Evolutionary conservation across 352 stramenopile species (phyloP), one percentile per base, ranked within the genome.

Genomic region (Pythium oligandrum): DNA sequence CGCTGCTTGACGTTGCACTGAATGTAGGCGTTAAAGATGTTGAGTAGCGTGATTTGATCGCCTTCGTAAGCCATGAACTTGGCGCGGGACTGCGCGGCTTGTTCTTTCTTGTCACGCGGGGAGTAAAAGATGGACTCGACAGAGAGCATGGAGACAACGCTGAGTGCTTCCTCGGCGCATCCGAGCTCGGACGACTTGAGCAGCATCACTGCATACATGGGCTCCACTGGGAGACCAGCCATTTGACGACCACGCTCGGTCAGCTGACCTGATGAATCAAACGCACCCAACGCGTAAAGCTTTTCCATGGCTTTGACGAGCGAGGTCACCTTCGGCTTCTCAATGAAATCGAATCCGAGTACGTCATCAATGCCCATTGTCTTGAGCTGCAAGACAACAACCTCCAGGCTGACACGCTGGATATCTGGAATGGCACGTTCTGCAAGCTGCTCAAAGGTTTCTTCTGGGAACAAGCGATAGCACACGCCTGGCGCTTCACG

Each of bases 61-160:
- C 84, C 84, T 66, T 95, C 82, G 47, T 75, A 81, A n/a, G 82
- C 82, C 9, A 90, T 61, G 54, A 94, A 92, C 38, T 81, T 75
- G 11, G 79, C 81, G 11, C 83, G 78, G 1, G 81, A 92, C 53
- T 90, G 78, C 33, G 84, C 84, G 0, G 84, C 84, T 48, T 91
- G 77, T 6, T 78, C 78, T 51, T 94, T 92, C 72, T 90, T 88
- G 65, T 94, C 82, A 0, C 78, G 68, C 39, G 84, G 84, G 32
- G 80, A 91, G 53, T 88, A 94, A 61, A 96, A 96, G 44, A 95
- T 90, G 8, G 79, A 90, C 59, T 97, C 88, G 12, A 96, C 85
- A 31, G 77, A 93, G 31, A 95, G 69, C 88, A 97, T 97, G 10
- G 86, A 78, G 11, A 93, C 86, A 6, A 97, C 82, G 40, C 73